These are phyloP conservation scores for Micractinium conductrix DNA, from an alignment of 139 green algal genomes.

Conservation along the genomic window DNA sequence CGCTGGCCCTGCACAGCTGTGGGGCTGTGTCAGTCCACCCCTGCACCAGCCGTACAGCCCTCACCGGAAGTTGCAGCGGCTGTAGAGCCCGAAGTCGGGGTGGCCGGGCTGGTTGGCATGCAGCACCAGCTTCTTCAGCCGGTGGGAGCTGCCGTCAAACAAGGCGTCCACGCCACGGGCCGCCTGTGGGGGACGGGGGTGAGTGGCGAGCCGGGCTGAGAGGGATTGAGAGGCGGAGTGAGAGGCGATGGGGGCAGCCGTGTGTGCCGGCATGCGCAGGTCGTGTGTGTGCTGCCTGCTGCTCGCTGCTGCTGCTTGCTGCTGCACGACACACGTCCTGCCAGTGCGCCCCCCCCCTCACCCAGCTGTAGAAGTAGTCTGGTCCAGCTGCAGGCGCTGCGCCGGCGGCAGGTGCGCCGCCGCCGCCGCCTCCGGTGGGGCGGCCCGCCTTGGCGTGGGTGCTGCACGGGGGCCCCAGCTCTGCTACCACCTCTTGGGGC, in stretches of 20 bases:
- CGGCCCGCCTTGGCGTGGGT: not conserved
- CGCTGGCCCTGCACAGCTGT: no score
- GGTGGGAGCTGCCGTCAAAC: constrained; percentile 53
- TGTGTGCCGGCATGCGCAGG: no score
- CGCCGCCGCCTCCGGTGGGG: not conserved
- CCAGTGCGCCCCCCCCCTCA: no score
- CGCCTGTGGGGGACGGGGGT: no score
- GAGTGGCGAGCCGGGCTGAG: no score
- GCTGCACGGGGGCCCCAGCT: constrained; percentile 50
- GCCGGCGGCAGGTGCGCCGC: not conserved
- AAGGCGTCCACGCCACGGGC: constrained; percentile 56
- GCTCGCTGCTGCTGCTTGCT: no score
- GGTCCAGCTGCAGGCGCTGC: not conserved
- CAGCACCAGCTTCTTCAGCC: constrained; percentile 66
- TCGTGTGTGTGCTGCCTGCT: no score
- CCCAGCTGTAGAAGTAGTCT: constrained; percentile 64
- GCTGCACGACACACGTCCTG: no score
- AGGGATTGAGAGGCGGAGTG: no score
- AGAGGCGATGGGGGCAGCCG: no score
- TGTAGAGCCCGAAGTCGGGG: constrained; percentile 60
- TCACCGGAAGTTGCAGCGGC: constrained; percentile 64
- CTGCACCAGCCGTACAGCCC: no score
- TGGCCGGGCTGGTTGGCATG: constrained; percentile 64
- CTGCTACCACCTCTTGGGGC: constrained; percentile 58
- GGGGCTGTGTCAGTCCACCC: no score